Percentiles rank a stretch among this genome's conserved stretches.
Evolutionary conservation across 305 asterid species (phyloP).

Genomic region (Ajuga reptans): DNA sequence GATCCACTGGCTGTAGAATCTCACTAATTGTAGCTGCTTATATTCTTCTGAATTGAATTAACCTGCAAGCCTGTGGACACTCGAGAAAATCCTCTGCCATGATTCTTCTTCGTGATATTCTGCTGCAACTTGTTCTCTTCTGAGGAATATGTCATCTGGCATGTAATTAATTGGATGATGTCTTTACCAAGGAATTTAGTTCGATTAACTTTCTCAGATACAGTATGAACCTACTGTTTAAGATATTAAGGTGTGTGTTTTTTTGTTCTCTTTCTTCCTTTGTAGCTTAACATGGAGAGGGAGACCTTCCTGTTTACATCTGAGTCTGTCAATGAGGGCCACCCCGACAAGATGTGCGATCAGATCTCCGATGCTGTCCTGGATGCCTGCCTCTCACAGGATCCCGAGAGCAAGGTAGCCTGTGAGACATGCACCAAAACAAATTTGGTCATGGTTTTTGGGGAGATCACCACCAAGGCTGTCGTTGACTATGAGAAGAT

Average conservation of each 20-base stretch:
- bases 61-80: not conserved
- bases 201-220: too few relatives aligned
- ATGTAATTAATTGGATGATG: too few relatives aligned
- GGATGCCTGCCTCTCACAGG: constrained; percentile 34
- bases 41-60: not conserved
- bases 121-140: not conserved
- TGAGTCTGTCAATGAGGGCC: constrained; percentile 40
- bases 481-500: constrained; percentile 34
- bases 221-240: too few relatives aligned
- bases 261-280: not conserved
- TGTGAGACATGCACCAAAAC: constrained; percentile 40
- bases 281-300: constrained; percentile 26
- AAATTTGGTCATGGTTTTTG: constrained; percentile 37
- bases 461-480: constrained; percentile 38
- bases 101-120: not conserved
- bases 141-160: not conserved
- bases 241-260: not conserved
- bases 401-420: constrained; percentile 41
- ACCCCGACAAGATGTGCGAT: constrained; percentile 35
- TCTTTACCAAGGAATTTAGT: too few relatives aligned
- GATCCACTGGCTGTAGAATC: constrained; percentile 6
- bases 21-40: not conserved
- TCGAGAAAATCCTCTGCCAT: not conserved
- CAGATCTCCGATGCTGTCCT: constrained; percentile 31
- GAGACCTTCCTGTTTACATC: constrained; percentile 34